A percentile compares a stretch with the other conserved stretches of the same genome.
These are phyloP conservation scores for Xylaria sp. DNA, from an alignment of 2,329 filamentous ascomycete genomes.

Conservation along the genomic window DNA sequence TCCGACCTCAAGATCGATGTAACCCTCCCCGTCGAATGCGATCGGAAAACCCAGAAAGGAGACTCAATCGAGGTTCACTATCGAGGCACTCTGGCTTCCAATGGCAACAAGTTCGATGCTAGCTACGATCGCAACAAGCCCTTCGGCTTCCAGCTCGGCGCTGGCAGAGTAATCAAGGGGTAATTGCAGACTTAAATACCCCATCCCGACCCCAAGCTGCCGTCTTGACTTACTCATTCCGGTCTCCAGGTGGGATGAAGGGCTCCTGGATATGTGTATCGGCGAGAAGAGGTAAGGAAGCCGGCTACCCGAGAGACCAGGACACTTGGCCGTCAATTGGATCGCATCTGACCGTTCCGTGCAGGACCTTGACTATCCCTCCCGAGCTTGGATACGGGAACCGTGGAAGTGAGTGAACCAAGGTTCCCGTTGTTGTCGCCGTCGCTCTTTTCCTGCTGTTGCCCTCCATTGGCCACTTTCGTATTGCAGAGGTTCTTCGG, in stretches of 20 bases:
- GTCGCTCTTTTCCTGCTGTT: neutral
- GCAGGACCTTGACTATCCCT: slow-evolving; percentile 85
- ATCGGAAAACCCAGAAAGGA: slow-evolving; percentile 78
- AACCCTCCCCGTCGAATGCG: slow-evolving; percentile 78
- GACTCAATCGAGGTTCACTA: slow-evolving; percentile 91
- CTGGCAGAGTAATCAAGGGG: slow-evolving; percentile 89
- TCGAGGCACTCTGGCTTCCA: slow-evolving; percentile 78
- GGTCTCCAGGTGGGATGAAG: slow-evolving; percentile 80
- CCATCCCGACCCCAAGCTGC: neutral
- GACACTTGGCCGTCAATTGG: slow-evolving; percentile 14
- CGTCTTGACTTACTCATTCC: slow-evolving; percentile 15
- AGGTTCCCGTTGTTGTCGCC: neutral
- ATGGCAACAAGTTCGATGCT: slow-evolving; percentile 85
- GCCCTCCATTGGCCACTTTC: neutral
- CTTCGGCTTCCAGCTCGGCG: slow-evolving; percentile 82
- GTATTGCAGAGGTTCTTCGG: neutral
- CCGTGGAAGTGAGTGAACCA: slow-evolving; percentile 55
- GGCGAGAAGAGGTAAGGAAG: slow-evolving; percentile 79
- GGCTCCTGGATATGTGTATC: slow-evolving; percentile 92
- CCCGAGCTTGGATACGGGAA: slow-evolving; percentile 86
- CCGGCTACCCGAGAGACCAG: neutral
- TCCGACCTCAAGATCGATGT: slow-evolving; percentile 81
- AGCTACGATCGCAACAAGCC: slow-evolving; percentile 82
- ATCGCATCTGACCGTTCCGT: slow-evolving; percentile 36
- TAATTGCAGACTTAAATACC: slow-evolving; percentile 48